These are phyloP conservation scores for Suillus discolor DNA, from an alignment of 768 basidiomycete genomes.

Conservation along the genomic window DNA sequence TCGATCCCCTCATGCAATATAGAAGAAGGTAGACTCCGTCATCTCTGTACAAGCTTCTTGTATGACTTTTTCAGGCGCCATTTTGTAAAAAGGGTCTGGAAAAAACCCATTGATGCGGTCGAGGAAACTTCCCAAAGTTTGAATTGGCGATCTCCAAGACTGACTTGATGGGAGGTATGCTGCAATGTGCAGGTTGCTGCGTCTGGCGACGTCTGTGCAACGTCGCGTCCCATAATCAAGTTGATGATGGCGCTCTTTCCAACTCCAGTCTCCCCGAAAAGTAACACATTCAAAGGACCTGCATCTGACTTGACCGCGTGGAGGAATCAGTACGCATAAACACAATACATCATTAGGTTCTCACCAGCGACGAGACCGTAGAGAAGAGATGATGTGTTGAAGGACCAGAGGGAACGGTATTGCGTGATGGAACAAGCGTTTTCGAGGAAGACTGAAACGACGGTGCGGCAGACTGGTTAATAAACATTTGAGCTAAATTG, in stretches of 20 bases:
- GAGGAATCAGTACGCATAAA: not conserved
- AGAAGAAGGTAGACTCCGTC: conserved; percentile 34
- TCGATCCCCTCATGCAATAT: conserved; percentile 36
- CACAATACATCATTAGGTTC: not conserved
- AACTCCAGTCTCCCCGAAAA: conserved; percentile 46
- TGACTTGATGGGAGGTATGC: conserved; percentile 24
- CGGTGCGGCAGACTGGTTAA: not conserved
- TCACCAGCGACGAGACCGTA: not conserved
- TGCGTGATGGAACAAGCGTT: not conserved
- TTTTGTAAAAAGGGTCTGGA: conserved; percentile 13
- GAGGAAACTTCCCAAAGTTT: conserved; percentile 38
- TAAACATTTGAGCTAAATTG: not conserved
- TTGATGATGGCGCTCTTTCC: conserved; percentile 49
- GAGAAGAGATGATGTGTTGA: not conserved
- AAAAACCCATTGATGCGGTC: conserved; percentile 29
- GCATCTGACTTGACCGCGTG: not conserved
- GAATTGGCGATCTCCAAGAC: conserved; percentile 17
- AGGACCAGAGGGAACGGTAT: not conserved
- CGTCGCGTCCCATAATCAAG: conserved; percentile 35
- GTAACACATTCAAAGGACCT: conserved; percentile 34
- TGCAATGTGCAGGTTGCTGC: conserved; percentile 40
- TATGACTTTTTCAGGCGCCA: conserved; percentile 27
- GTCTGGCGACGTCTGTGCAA: conserved; percentile 33
- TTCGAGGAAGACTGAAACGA: not conserved
- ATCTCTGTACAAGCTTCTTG: conserved; percentile 35